phyloP scores from a whole-genome alignment of 768 basidiomycete species.

The Lactarius sanguifluus region DNA sequence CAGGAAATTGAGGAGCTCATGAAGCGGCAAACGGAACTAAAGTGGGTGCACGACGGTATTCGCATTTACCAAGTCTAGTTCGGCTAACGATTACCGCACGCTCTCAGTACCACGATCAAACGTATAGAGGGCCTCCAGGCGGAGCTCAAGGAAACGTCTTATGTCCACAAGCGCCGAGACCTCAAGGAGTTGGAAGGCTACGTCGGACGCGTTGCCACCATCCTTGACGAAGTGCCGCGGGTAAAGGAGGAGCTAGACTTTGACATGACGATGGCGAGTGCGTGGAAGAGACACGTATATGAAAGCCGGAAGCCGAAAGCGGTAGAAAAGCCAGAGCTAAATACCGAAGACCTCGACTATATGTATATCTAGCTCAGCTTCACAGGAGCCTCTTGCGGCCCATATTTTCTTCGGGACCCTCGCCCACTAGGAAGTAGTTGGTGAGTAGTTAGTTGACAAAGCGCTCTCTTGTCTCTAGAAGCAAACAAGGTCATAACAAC shows the following conservation, averaged over 20 bases:
- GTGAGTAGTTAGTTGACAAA: background rate
- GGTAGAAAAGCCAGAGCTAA: slow-evolving; percentile 20
- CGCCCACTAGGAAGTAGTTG: no score
- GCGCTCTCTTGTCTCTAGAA: background rate
- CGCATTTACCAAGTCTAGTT: no score
- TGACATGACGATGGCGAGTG: slow-evolving; percentile 12
- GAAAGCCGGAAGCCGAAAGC: slow-evolving; percentile 14
- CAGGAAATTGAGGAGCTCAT: slow-evolving; percentile 24
- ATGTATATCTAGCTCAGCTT: background rate
- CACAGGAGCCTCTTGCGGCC: background rate
- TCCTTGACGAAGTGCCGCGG: slow-evolving; percentile 9
- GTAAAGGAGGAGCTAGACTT: slow-evolving; percentile 17
- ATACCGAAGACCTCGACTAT: slow-evolving; percentile 16
- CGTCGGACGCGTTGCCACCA: background rate
- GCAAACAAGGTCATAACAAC: no score
- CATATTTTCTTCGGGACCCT: background rate
- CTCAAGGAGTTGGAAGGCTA: slow-evolving; percentile 7
- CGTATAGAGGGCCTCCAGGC: slow-evolving; percentile 5
- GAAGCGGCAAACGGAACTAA: slow-evolving; percentile 16
- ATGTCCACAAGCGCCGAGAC: slow-evolving; percentile 13
- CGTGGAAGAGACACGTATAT: slow-evolving; percentile 14
- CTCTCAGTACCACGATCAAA: slow-evolving; percentile 2
- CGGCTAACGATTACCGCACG: background rate
- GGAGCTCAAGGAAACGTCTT: slow-evolving; percentile 5
- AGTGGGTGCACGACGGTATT: background rate